Conservation (phyloP, 768 basidiomycete genomes). For the Rhodosporidiobolus sp. region DNA sequence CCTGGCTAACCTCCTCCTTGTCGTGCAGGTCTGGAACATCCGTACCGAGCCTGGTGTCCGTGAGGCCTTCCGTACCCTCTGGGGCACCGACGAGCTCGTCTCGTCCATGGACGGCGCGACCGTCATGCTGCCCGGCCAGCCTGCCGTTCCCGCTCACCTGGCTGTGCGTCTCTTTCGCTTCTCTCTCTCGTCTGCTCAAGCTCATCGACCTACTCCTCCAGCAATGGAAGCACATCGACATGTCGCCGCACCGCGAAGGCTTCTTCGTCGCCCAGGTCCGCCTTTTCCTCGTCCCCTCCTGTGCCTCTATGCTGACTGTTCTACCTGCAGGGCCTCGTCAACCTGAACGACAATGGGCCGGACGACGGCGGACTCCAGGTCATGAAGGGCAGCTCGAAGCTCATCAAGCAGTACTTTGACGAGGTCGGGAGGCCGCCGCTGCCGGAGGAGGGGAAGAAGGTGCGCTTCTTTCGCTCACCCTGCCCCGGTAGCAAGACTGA, state of each 20-base stretch:
- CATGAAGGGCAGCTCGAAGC: constrained; percentile 46
- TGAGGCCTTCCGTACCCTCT: constrained; percentile 45
- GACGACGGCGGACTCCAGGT: constrained; percentile 51
- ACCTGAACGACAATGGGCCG: constrained; percentile 46
- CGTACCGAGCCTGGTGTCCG: constrained; percentile 41
- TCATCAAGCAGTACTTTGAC: constrained; percentile 49
- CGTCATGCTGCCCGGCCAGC: constrained; percentile 40
- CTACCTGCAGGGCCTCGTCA: constrained; percentile 38
- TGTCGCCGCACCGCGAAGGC: constrained; percentile 18
- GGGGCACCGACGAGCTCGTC: constrained; percentile 46
- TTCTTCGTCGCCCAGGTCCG: constrained; percentile 22
- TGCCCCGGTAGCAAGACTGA: not conserved
- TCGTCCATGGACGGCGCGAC: constrained; percentile 41
- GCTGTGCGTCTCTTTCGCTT: not conserved
- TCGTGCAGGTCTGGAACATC: constrained; percentile 35
- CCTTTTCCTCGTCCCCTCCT: no score
- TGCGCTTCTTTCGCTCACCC: not conserved
- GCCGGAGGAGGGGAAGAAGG: constrained; percentile 17
- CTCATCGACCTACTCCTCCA: not conserved
- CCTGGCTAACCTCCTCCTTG: not conserved
- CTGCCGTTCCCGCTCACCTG: constrained; percentile 2
- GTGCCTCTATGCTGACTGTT: not conserved
- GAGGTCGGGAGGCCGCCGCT: constrained; percentile 43
- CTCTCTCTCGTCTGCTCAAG: no score
- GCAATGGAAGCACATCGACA: constrained; percentile 33